A percentile compares a stretch with the other conserved stretches of the same genome.
Evolutionary conservation across 2,329 filamentous ascomycete species (phyloP).

Genomic region (Fusarium agapanthi): DNA sequence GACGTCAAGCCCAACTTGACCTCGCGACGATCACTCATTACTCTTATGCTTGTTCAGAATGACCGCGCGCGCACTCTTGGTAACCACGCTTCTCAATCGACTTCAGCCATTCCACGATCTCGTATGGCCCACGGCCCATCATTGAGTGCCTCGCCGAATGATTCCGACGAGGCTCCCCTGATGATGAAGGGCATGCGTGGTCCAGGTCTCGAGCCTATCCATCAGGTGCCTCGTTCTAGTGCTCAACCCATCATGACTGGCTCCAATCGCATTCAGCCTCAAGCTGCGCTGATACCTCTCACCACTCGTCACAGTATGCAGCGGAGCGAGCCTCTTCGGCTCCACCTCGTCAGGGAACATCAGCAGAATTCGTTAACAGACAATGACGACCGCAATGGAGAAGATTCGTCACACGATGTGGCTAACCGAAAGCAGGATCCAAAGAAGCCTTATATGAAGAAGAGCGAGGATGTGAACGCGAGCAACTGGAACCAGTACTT

Average conservation of each 20-base stretch:
- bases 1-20: conserved; percentile 86
- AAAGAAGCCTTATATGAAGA: conserved; percentile 68
- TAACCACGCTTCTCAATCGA: conserved; percentile 71
- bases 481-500: conserved; percentile 84
- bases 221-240: conserved; percentile 50
- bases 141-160: conserved; percentile 61
- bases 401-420: conserved; percentile 90
- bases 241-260: conserved; percentile 83
- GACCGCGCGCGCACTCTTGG: conserved; percentile 67
- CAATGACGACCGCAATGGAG: conserved; percentile 86
- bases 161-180: conserved; percentile 61
- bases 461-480: conserved; percentile 69
- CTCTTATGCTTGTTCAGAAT: conserved; percentile 82
- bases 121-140: conserved; percentile 52
- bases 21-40: conserved; percentile 87
- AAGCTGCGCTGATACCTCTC: conserved; percentile 84
- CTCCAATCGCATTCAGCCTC: conserved; percentile 69
- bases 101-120: conserved; percentile 73
- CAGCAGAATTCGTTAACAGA: conserved; percentile 92
- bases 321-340: conserved; percentile 88
- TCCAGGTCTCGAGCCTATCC: conserved; percentile 62
- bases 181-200: conserved; percentile 69
- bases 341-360: conserved; percentile 92
- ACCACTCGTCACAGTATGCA: conserved; percentile 97
- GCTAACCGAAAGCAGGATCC: conserved; percentile 87